Base-by-base conservation (phyloP, 257 asterid species). In the Verbena officinalis region DNA sequence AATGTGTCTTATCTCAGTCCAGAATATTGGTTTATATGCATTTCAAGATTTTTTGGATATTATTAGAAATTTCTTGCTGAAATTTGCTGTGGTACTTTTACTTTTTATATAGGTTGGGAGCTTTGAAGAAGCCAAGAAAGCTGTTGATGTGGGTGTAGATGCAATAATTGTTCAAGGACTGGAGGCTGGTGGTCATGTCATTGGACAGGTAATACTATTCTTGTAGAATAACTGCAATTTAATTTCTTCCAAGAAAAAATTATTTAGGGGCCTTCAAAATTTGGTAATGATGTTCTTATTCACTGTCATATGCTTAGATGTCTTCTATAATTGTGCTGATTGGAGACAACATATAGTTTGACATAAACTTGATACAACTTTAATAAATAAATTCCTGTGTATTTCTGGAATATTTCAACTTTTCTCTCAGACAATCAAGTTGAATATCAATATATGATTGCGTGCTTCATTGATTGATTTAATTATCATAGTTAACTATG, bases 131-230 rank as follows among this genome's bases (percentile, higher is more conserved):
- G 96, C 95, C 17, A 74, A 72, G 83, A 81, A 67, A 75, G 95
- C 85, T 34, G 86, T 71, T 42, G 75, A 83, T 55, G 88, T 70
- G 16, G 94, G 96, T 24, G 98, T 81, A 11, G 98, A 91, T 68
- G 98, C 90, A 44, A 77, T 91, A 65, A 88, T 91, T 14, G 95
- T 91, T 78, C 96, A 91, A 80, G 98, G 96, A 50, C 62, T 55
- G 10, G 98, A 91, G 80, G 98, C 98, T 40, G 98, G 98, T 55
- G 98, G 98, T 34, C 98, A 91, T 80, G 82, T 91, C 57, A 80
- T 81, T 65, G 96, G 96, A 16, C 92, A 84, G 95, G 98, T 91
- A 82, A 1, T 62, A 33, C 34, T 46, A 30, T 49, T 59, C 19
- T 5, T 40, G 33, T 2, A 23, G 3, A 54, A 4, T 7, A 5